Conservation (phyloP, 768 basidiomycete genomes). For the Vishniacozyma victoriae region DNA sequence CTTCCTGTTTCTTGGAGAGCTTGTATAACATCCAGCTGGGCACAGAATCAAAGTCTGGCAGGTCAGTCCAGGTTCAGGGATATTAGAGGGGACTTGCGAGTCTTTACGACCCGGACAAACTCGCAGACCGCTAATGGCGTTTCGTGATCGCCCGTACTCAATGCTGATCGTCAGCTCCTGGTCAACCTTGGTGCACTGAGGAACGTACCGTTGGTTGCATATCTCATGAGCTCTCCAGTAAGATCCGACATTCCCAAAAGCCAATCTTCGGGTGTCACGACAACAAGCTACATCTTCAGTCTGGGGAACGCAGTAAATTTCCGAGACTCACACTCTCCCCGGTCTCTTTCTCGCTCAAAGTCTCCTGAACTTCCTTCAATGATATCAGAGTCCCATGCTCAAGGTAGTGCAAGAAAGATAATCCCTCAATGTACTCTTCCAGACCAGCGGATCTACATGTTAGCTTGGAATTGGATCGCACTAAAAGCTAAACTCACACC, state of each 20-base stretch:
- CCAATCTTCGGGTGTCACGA: slow-evolving; percentile 74
- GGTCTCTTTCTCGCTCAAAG: slow-evolving; percentile 56
- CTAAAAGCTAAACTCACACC: slow-evolving; percentile 32
- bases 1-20: slow-evolving; percentile 77
- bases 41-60: slow-evolving; percentile 69
- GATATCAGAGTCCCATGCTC: slow-evolving; percentile 64
- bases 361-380: slow-evolving; percentile 56
- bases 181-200: background rate
- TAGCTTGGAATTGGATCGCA: slow-evolving; percentile 52
- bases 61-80: background rate
- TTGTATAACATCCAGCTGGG: slow-evolving; percentile 49
- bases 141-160: slow-evolving; percentile 44
- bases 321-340: slow-evolving; percentile 63
- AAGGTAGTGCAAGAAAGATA: slow-evolving; percentile 81
- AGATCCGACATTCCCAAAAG: slow-evolving; percentile 87
- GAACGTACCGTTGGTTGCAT: slow-evolving; percentile 69
- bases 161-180: slow-evolving; percentile 16
- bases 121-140: slow-evolving; percentile 43
- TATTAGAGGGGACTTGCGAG: slow-evolving; percentile 32
- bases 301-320: background rate
- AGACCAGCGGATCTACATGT: slow-evolving; percentile 57
- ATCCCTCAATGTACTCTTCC: slow-evolving; percentile 93
- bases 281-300: slow-evolving; percentile 58
- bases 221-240: slow-evolving; percentile 94
- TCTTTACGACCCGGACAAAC: slow-evolving; percentile 48